phyloP scores from a whole-genome alignment of 805 yeast genomes.

The Teunomyces gatunensis region DNA sequence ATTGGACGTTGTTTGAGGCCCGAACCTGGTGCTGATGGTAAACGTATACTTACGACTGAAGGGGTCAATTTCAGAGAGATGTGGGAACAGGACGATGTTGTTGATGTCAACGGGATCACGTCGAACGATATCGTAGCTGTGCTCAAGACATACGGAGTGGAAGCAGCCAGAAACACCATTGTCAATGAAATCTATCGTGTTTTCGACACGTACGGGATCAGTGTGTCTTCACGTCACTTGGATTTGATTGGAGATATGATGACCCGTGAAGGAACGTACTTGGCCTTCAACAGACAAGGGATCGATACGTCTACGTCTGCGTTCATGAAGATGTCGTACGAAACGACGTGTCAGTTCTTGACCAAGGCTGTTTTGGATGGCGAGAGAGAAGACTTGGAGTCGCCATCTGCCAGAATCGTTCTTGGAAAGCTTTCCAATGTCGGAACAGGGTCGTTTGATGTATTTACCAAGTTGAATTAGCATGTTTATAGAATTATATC shows the following conservation, averaged over 20 bases:
- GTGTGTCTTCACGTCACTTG: slow-evolving; percentile 89
- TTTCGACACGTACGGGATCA: slow-evolving; percentile 92
- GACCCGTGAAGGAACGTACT: slow-evolving; percentile 97
- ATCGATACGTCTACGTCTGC: slow-evolving; percentile 94
- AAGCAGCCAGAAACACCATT: slow-evolving; percentile 97
- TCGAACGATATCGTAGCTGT: slow-evolving; percentile 95
- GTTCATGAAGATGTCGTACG: slow-evolving; percentile 98
- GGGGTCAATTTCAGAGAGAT: slow-evolving; percentile 97
- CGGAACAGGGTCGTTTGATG: slow-evolving; percentile 96
- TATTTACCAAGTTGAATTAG: slow-evolving; percentile 51
- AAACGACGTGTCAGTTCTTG: slow-evolving; percentile 95
- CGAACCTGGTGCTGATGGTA: slow-evolving; percentile 54
- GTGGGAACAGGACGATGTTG: slow-evolving; percentile 96
- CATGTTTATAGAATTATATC: background rate
- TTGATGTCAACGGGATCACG: slow-evolving; percentile 82
- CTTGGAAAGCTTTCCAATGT: slow-evolving; percentile 86
- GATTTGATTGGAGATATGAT: slow-evolving; percentile 97
- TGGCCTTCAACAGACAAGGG: slow-evolving; percentile 98
- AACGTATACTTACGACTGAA: slow-evolving; percentile 84
- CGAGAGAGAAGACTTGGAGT: slow-evolving; percentile 80
- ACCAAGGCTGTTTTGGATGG: slow-evolving; percentile 95
- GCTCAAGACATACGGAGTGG: slow-evolving; percentile 91
- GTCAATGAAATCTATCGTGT: slow-evolving; percentile 94
- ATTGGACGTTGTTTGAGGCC: slow-evolving; percentile 95
- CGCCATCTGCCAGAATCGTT: slow-evolving; percentile 92